Evolutionary conservation across 371 early-diverging fungal species (phyloP), one percentile per base, ranked within the genome.

Genomic region (Batrachochytrium dendrobatidis): DNA sequence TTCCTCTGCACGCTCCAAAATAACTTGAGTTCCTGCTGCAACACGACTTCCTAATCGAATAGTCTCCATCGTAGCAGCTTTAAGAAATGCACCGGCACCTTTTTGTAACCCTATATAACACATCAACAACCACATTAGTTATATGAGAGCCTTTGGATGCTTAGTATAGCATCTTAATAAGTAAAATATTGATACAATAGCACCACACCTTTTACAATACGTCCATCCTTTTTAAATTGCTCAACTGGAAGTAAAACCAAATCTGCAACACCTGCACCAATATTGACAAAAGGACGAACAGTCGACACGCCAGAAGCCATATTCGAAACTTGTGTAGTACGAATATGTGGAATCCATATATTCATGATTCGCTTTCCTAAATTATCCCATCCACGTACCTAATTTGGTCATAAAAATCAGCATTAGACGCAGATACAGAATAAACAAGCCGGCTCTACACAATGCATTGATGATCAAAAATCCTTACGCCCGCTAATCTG

Each of bases 241-340:
- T 92, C 90, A 58, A 96, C 81, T 0, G 98, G 98, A 54, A 97
- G 67, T 3, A 92, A 69, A 0, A 98, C 84, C 18, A 98, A 68
- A 71, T 97, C 96, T 0, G 91, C 91, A n/a, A 95, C 77, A 5
- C 96, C 95, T 6, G 82, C 77, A 6, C 96, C 90, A 28, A 97
- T 52, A 61, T 94, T 96, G 22, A 92, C 89, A 32, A 95, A 59
- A 10, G 96, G 85, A 4, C 88, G 82, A 48, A 98, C 83, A 3
- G 94, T 91, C 1, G 91, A 81, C 10, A 98, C 82, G n/a, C 97
- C 95, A 6, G 90, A 86, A 7, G 92, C 86, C 71, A 96, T 82
- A 24, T 86, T 77, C 0, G 92, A 88, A 0, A 94, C 82, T 64
- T 97, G 95, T 0, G 92, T 92, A 51, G 83, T 82, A 28, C 79